phyloP scores from a whole-genome alignment of 2,329 filamentous ascomycete species.

The Penicillium sp. region DNA sequence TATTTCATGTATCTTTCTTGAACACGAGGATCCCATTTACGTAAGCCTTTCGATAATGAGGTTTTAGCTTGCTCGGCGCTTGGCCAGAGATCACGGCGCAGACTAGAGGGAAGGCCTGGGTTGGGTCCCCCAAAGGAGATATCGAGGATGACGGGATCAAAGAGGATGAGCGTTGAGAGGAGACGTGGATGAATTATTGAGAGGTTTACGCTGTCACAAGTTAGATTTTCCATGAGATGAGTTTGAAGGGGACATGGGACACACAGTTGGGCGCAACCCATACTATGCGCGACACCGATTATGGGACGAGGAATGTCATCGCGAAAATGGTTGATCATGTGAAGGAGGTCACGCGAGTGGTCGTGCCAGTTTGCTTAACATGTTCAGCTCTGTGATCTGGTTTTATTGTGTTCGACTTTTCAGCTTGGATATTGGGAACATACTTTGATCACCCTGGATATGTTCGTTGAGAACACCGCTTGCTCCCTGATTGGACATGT shows the following conservation, averaged over 20 bases:
- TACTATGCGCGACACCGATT: conserved; percentile 32
- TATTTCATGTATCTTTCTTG: conserved; percentile 6
- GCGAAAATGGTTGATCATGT: conserved; percentile 1
- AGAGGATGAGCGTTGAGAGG: conserved; percentile 66
- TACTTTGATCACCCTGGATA: conserved; percentile 67
- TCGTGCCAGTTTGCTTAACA: not conserved
- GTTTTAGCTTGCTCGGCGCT: conserved; percentile 4
- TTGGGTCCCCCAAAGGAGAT: not conserved
- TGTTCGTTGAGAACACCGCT: conserved; percentile 72
- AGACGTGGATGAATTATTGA: conserved; percentile 75
- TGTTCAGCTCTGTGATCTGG: not conserved
- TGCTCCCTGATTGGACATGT: conserved; percentile 73
- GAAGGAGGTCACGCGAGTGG: conserved; percentile 1
- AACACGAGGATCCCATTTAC: conserved; percentile 14
- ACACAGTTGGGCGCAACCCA: conserved; percentile 68
- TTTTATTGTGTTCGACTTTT: no score
- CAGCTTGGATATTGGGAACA: no score
- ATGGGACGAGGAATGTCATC: not conserved
- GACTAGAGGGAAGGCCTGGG: conserved; percentile 5
- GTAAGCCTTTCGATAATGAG: conserved; percentile 2
- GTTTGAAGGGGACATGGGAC: not conserved
- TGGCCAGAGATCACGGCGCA: conserved; percentile 9
- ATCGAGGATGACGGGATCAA: conserved; percentile 57
- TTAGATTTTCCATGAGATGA: not conserved
- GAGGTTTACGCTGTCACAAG: conserved; percentile 49